Evolutionary conservation across 2,329 filamentous ascomycete genomes (phyloP).

Genomic region (Madurella fahalii): DNA sequence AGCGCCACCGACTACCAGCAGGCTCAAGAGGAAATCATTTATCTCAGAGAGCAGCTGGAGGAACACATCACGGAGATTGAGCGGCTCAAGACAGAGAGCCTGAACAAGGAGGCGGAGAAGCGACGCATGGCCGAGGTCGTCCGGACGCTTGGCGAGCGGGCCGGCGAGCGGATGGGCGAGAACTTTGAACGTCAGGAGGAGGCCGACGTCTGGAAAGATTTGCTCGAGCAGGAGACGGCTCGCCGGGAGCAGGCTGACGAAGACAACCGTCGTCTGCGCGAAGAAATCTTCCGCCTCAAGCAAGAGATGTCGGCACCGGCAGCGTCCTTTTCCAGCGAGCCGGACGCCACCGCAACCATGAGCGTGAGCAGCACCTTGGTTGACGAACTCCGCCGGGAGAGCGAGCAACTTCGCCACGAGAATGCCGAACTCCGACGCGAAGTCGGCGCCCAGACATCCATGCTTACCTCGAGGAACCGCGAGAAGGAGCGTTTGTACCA

Average conservation of each 20-base stretch:
- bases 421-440: slow-evolving; percentile 89
- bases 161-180: slow-evolving; percentile 46
- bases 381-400: slow-evolving; percentile 67
- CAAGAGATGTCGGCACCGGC: slow-evolving; percentile 48
- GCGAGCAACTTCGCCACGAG: slow-evolving; percentile 79
- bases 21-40: slow-evolving; percentile 78
- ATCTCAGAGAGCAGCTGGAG: slow-evolving; percentile 79
- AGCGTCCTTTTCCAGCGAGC: slow-evolving; percentile 46
- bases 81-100: slow-evolving; percentile 69
- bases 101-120: slow-evolving; percentile 80
- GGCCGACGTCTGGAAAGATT: slow-evolving; percentile 89
- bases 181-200: slow-evolving; percentile 55
- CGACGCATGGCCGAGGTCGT: slow-evolving; percentile 80
- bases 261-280: slow-evolving; percentile 76
- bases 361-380: slow-evolving; percentile 63
- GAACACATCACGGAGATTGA: slow-evolving; percentile 82
- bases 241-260: slow-evolving; percentile 87
- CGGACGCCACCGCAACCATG: slow-evolving; percentile 48
- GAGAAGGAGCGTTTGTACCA: slow-evolving; percentile 94
- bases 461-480: slow-evolving; percentile 92
- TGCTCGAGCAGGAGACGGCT: slow-evolving; percentile 86
- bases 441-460: slow-evolving; percentile 92
- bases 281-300: slow-evolving; percentile 74
- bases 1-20: slow-evolving; percentile 56
- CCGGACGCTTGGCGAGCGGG: slow-evolving; percentile 41